Evolutionary conservation across 148 eudicot species (phyloP), one percentile per base, ranked within the genome.

Genomic region (Cornus suecica): DNA sequence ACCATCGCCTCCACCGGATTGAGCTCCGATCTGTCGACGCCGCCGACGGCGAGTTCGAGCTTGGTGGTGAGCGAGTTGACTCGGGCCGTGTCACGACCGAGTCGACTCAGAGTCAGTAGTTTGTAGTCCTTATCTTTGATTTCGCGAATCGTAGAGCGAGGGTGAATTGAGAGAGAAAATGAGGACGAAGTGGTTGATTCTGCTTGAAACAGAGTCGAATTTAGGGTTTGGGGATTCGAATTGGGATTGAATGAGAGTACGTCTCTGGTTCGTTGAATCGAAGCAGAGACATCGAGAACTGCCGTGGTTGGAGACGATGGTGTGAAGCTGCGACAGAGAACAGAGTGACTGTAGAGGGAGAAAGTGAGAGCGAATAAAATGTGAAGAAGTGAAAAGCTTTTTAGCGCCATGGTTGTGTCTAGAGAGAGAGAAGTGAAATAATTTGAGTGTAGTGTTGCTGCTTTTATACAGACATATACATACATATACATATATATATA

Each of bases 31-130:
- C 42, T 74, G 25, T 85, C 64, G 65, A 82, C 10, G 7, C 87
- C 84, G 0, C 25, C 69, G 31, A 79, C 41, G 3, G 80, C 52
- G 22, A 82, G 73, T 4, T 86, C 79, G 23, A 77, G 77, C 22
- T 72, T 80, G 0, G 89, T 16, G 10, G 29, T 3, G 45, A 90
- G 60, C 0, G 89, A 85, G 48, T 76, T 32, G 37, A 88, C 88
- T 3, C 91, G 87, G 69, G 81, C 78, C 0, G 86, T 29, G 88
- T 94, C 98, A 13, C 97, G 94, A 3, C 85, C 87, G 60, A 94
- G 88, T 4, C 98, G 86, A 16, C 90, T 75, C 26, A 70, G 77
- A 0, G 92, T 90, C 9, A 94, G 82, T 2, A 82, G 52, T 0
- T 79, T 58, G 80, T 94, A 94, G 83, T 86, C 81, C 0, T 63